A percentile compares a stretch with the other conserved stretches of the same genome.
phyloP scores from a whole-genome alignment of 2,329 filamentous ascomycete species.

The Emergomyces pasteurianus region DNA sequence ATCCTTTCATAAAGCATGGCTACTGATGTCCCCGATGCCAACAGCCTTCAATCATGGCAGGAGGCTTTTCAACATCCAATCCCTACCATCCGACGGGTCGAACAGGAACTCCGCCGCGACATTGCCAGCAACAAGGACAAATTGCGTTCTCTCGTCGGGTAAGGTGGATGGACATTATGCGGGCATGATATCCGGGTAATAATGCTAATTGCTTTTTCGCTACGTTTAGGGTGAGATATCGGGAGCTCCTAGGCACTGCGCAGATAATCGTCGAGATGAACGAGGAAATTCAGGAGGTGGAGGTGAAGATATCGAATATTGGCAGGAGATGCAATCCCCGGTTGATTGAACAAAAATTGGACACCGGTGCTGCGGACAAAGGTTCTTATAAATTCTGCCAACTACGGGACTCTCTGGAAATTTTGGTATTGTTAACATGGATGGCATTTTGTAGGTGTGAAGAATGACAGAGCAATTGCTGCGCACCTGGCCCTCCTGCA shows the following conservation, averaged over 20 bases:
- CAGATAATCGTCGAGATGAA: constrained; percentile 92
- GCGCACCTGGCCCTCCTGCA: constrained; percentile 48
- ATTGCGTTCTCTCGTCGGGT: constrained; percentile 55
- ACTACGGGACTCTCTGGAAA: neutral
- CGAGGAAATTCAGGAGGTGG: constrained; percentile 59
- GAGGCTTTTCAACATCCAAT: constrained; percentile 57
- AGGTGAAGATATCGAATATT: constrained; percentile 58
- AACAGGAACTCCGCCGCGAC: constrained; percentile 51
- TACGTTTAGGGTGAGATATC: constrained; percentile 52
- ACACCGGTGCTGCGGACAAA: constrained; percentile 22
- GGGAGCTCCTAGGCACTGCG: constrained; percentile 80
- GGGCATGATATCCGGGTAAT: neutral
- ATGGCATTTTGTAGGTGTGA: no score
- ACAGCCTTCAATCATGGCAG: constrained; percentile 49
- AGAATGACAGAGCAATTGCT: constrained; percentile 33
- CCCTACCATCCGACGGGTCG: constrained; percentile 49
- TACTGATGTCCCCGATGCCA: constrained; percentile 45
- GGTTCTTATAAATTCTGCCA: constrained; percentile 13
- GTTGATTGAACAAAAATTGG: constrained; percentile 54
- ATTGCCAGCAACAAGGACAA: constrained; percentile 54
- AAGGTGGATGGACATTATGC: constrained; percentile 17
- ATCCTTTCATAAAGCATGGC: constrained; percentile 30
- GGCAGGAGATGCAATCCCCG: constrained; percentile 65
- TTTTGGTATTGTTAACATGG: constrained; percentile 9
- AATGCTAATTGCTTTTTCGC: constrained; percentile 6